A percentile compares a stretch with the other conserved stretches of the same genome.
phyloP scores from a whole-genome alignment of 208 protist genomes.

The Trypanosoma platydactyli region DNA sequence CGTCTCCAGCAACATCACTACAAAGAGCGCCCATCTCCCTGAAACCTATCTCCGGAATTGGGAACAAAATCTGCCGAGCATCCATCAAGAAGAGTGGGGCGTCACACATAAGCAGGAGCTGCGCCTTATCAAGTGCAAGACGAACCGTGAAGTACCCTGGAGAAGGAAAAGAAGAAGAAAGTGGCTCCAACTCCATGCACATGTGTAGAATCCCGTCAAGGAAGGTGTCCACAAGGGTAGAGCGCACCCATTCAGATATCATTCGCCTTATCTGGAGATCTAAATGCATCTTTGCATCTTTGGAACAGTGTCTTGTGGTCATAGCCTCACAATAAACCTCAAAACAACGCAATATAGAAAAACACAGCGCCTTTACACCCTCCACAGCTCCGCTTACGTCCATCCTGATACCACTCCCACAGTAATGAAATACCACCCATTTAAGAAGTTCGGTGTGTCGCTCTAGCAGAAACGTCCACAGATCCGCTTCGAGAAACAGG shows the following conservation, averaged over 20 bases:
- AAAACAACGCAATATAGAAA: conserved; percentile 42
- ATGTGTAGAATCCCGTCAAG: conserved; percentile 16
- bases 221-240: conserved; percentile 13
- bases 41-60: conserved; percentile 8
- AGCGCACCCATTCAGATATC: conserved; percentile 13
- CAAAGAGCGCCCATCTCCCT: conserved; percentile 8
- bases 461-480: conserved; percentile 76
- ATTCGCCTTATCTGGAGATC: neutral
- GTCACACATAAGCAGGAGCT: conserved; percentile 22
- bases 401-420: neutral
- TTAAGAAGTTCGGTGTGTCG: conserved; percentile 65
- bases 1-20: neutral
- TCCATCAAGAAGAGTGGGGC: conserved; percentile 16
- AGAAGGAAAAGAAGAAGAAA: neutral
- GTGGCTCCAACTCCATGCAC: neutral
- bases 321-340: conserved; percentile 36
- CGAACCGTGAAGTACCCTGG: neutral
- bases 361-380: conserved; percentile 30
- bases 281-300: conserved; percentile 3
- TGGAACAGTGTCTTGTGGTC: neutral
- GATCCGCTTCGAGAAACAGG: conserved; percentile 43
- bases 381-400: conserved; percentile 19
- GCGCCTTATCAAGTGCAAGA: conserved; percentile 11
- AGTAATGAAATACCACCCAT: conserved; percentile 34
- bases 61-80: conserved; percentile 17